Evolutionary conservation across 2,329 filamentous ascomycete species (phyloP).

Genomic region (Cytospora chrysosperma): DNA sequence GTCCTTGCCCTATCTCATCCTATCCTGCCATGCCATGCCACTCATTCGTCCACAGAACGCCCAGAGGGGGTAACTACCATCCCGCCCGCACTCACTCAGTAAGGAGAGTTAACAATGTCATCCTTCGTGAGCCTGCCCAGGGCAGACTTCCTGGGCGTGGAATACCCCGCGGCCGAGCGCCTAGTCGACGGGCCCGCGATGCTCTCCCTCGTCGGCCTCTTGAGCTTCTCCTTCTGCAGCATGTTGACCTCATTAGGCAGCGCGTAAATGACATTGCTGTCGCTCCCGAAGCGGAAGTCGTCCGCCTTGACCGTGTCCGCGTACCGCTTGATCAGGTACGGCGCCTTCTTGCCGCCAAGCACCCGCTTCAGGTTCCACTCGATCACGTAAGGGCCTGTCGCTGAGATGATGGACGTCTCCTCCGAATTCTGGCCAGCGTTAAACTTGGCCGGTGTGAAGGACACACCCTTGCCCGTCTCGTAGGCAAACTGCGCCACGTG

Average conservation of each 20-base stretch:
- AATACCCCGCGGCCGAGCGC: constrained; percentile 47
- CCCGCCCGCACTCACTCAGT: constrained; percentile 35
- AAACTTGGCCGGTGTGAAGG: constrained; percentile 90
- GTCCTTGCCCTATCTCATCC: too few species aligned
- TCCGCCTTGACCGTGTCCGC: constrained; percentile 94
- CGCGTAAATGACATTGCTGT: constrained; percentile 97
- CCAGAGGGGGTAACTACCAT: not conserved
- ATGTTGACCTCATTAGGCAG: constrained; percentile 97
- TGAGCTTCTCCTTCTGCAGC: constrained; percentile 83
- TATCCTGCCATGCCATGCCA: too few species aligned
- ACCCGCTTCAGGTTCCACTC: constrained; percentile 96
- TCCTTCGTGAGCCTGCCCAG: constrained; percentile 60
- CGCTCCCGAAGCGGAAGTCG: constrained; percentile 95
- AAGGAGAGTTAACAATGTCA: constrained; percentile 76
- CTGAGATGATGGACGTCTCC: constrained; percentile 95
- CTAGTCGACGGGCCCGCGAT: constrained; percentile 66
- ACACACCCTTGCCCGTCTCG: constrained; percentile 82
- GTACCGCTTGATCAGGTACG: constrained; percentile 97
- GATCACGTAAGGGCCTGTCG: constrained; percentile 93
- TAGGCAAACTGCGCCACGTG: constrained; percentile 98
- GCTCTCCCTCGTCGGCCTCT: constrained; percentile 87
- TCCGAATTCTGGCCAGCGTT: constrained; percentile 79
- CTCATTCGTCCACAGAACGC: not conserved
- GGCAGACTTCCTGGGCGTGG: constrained; percentile 17
- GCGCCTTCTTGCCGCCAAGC: constrained; percentile 73